Evolutionary conservation across 768 basidiomycete species (phyloP).

Genomic region (Boletus bicolor): DNA sequence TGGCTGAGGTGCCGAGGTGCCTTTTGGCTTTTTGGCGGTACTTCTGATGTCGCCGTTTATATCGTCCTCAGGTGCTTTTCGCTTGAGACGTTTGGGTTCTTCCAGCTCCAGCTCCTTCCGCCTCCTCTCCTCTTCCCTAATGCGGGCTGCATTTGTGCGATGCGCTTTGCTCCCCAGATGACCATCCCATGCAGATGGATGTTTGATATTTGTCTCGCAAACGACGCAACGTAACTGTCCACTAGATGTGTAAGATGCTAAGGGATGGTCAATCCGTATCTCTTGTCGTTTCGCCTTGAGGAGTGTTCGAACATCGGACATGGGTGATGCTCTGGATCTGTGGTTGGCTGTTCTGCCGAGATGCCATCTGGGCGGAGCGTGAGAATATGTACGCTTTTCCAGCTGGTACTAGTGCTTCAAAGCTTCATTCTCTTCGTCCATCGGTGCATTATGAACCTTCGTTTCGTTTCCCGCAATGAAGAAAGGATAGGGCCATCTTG

Average conservation of each 20-base stretch:
- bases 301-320: constrained; percentile 80
- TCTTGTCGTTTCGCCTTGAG: constrained; percentile 84
- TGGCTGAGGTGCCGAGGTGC: constrained; percentile 11
- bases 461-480: too few species aligned
- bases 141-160: constrained; percentile 58
- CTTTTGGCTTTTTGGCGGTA: constrained; percentile 32
- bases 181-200: constrained; percentile 83
- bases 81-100: constrained; percentile 38
- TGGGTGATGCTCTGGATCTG: constrained; percentile 22
- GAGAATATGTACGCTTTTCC: background rate
- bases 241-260: constrained; percentile 61
- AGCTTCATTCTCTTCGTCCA: too few species aligned
- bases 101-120: constrained; percentile 36
- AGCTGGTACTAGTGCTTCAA: too few species aligned
- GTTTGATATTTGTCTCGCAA: constrained; percentile 63
- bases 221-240: constrained; percentile 70
- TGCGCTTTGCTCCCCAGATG: constrained; percentile 81
- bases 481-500: too few species aligned
- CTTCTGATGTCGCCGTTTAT: constrained; percentile 23
- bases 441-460: too few species aligned
- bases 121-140: constrained; percentile 52
- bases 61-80: constrained; percentile 25
- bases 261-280: constrained; percentile 65
- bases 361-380: background rate
- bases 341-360: background rate